phyloP scores from a whole-genome alignment of 1,284 basidiomycete species.

The Athelia psychrophila region DNA sequence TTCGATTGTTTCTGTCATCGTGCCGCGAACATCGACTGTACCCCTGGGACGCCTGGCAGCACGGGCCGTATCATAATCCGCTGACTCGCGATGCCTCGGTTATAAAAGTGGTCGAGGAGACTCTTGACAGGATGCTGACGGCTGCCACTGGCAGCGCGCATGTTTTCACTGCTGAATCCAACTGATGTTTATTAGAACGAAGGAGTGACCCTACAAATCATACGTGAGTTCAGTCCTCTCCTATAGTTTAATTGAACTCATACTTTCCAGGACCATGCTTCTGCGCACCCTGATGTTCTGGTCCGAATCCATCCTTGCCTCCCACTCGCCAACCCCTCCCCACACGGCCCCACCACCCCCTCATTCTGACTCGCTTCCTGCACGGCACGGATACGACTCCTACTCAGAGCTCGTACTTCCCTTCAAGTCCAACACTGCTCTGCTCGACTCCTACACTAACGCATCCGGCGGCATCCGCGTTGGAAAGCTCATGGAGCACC shows the following conservation, averaged over 20 bases:
- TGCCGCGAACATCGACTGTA: not conserved
- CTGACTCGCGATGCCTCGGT: not conserved
- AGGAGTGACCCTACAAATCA: slow-evolving; percentile 55
- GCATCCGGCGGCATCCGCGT: slow-evolving; percentile 66
- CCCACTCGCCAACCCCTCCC: slow-evolving; percentile 18
- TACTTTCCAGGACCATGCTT: slow-evolving; percentile 43
- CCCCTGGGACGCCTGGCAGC: not conserved
- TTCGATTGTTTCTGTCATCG: not conserved
- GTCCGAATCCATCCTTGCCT: slow-evolving; percentile 53
- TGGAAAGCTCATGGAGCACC: slow-evolving; percentile 73
- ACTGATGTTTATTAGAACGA: slow-evolving; percentile 32
- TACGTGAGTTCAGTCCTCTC: slow-evolving; percentile 43
- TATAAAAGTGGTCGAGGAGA: slow-evolving; percentile 40
- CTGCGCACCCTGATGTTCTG: slow-evolving; percentile 47
- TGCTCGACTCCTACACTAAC: slow-evolving; percentile 69
- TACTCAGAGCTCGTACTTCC: slow-evolving; percentile 65
- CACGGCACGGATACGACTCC: slow-evolving; percentile 65
- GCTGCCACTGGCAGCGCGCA: slow-evolving; percentile 45
- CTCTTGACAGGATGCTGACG: slow-evolving; percentile 57
- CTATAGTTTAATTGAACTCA: too few relatives aligned
- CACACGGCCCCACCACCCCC: slow-evolving; percentile 9
- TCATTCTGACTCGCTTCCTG: slow-evolving; percentile 27
- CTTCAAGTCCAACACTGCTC: slow-evolving; percentile 52
- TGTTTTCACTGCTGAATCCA: slow-evolving; percentile 2
- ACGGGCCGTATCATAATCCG: not conserved